Percentiles rank a stretch among this genome's conserved stretches.
These are phyloP conservation scores for Plasmodium vivax DNA, from an alignment of 169 alveolate species.

Conservation along the genomic window DNA sequence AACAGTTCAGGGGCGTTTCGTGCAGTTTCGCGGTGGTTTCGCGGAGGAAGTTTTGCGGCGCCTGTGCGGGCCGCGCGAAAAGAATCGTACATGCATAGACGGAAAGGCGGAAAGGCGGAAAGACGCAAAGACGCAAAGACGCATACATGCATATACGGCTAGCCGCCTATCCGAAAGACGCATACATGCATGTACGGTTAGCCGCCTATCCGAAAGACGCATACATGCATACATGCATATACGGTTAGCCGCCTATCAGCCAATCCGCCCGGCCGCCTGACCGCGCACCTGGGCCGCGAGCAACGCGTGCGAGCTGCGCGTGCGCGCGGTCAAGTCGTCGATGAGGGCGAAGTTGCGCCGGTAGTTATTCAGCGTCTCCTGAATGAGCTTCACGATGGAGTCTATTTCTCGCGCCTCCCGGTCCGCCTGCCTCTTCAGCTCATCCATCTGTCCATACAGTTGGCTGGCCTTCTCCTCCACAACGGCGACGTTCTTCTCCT, in stretches of 20 bases:
- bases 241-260: too few species aligned
- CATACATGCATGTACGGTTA: too few species aligned
- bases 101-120: too few species aligned
- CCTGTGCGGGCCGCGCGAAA: not conserved
- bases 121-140: too few species aligned
- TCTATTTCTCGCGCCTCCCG: slow-evolving; percentile 47
- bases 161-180: too few species aligned
- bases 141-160: not conserved
- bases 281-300: not conserved
- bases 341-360: slow-evolving; percentile 13
- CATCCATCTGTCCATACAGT: slow-evolving; percentile 34
- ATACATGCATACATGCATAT: not conserved
- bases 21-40: too few species aligned
- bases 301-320: slow-evolving; percentile 19
- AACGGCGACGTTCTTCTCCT: slow-evolving; percentile 11
- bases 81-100: too few species aligned
- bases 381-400: slow-evolving; percentile 39
- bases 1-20: not conserved
- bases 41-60: not conserved
- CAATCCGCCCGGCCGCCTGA: too few species aligned
- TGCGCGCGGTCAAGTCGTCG: slow-evolving; percentile 30
- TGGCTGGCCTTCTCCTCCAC: slow-evolving; percentile 36
- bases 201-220: too few species aligned
- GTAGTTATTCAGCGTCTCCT: slow-evolving; percentile 32
- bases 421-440: slow-evolving; percentile 22